These are phyloP conservation scores for Arthrobotrys conoides DNA, from an alignment of 2,329 filamentous ascomycete genomes.

Conservation along the genomic window DNA sequence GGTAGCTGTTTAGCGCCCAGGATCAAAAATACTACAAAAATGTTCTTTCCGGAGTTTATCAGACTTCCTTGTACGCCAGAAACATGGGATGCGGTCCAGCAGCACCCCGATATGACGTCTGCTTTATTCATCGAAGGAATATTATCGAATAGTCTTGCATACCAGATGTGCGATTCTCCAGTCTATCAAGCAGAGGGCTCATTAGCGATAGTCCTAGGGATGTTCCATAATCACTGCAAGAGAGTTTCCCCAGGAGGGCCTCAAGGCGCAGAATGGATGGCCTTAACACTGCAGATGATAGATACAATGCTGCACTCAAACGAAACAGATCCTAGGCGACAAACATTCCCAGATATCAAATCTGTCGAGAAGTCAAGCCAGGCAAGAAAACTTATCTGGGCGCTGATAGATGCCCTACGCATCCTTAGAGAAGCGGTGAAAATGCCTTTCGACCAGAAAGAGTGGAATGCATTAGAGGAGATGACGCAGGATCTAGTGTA, in stretches of 20 bases:
- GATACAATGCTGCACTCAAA: conserved; percentile 31
- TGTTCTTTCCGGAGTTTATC: conserved; percentile 21
- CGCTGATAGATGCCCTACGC: conserved; percentile 19
- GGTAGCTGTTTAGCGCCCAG: conserved; percentile 1
- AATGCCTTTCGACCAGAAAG: conserved; percentile 7
- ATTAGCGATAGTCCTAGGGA: conserved; percentile 4
- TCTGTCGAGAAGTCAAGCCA: conserved; percentile 27
- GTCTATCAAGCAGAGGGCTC: conserved; percentile 30
- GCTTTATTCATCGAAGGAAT: conserved; percentile 37
- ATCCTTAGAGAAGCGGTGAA: conserved; percentile 22
- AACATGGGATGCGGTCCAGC: conserved; percentile 24
- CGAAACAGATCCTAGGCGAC: background rate
- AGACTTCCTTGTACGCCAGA: conserved; percentile 25
- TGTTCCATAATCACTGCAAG: conserved; percentile 25
- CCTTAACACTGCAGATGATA: conserved; percentile 39
- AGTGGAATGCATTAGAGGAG: background rate
- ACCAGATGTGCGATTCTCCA: conserved; percentile 29
- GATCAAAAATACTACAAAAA: conserved; percentile 11
- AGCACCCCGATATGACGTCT: conserved; percentile 31
- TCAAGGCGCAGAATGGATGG: conserved; percentile 34
- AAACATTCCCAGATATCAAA: conserved; percentile 28
- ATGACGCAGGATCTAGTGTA: conserved; percentile 22
- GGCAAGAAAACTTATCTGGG: conserved; percentile 15
- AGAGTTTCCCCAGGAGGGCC: background rate
- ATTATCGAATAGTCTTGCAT: conserved; percentile 26